Base-by-base conservation (phyloP, 2,329 filamentous ascomycete species). In the Aphanoascus verrucosus region DNA sequence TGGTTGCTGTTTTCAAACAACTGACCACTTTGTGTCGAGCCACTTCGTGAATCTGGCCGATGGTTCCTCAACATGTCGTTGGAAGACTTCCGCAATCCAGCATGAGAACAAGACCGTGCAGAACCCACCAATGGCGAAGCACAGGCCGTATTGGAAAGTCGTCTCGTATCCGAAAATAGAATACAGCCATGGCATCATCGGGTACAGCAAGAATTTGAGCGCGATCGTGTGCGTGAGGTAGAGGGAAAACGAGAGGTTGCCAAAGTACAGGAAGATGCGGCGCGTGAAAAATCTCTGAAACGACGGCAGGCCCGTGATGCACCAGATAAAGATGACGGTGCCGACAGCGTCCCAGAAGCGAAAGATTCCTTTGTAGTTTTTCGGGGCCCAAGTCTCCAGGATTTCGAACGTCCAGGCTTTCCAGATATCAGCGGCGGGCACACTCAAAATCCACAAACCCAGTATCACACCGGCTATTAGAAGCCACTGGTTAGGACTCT, bases 81-180 rank as follows among this genome's bases (percentile, higher is more conserved):
- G 82, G 60, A 82, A 82, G 3, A 83, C 56, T 62, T 84, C 80
- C 1, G 77, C 76, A 5, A 74, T 69, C 73, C 78, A 82, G 7
- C 82, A 68, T 0, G 76, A 65, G 31, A 72, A 50, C 3, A 67
- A 60, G 1, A 73, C 58, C 51, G 69, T 70, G 38, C 71, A 63
- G 35, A 63, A 44, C 61, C 70, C 72, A 17, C 69, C 68, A 34
- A 72, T 64, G 3, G 68, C 55, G 48, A 71, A 71, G 1, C 67
- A 70, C 11, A 69, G 51, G 43, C 69, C 67, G 53, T 71, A 73
- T 49, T 68, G 65, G 28, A 68, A 64, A 42, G 69, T 56, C 1
- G 67, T 68, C 53, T 69, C 62, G 52, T 68, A 70, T 55, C 71
- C 71, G 5, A 67, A 69, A 9, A 68, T 55, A 19, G 57, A 61